These are phyloP conservation scores for Colletotrichum coccodes DNA, from an alignment of 2,329 filamentous ascomycete genomes.

Conservation along the genomic window DNA sequence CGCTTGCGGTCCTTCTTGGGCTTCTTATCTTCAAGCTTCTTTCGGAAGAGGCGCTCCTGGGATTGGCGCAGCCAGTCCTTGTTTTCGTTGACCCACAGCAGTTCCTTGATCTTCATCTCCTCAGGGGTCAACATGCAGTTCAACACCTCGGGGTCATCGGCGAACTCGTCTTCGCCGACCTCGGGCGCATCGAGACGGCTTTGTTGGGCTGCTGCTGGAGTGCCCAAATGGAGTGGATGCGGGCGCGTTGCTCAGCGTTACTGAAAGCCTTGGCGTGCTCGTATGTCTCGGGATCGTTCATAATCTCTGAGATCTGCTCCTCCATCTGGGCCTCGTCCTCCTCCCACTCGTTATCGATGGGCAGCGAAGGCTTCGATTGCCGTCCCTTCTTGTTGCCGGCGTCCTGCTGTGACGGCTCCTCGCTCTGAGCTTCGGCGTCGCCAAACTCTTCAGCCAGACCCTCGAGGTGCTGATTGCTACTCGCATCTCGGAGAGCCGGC, in stretches of 20 bases:
- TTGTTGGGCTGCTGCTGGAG: conserved; percentile 58
- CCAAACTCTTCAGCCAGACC: conserved; percentile 31
- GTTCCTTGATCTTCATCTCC: conserved; percentile 86
- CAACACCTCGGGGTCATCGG: conserved; percentile 86
- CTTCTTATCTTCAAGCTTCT: conserved; percentile 69
- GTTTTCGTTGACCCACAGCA: conserved; percentile 94
- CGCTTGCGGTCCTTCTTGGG: conserved; percentile 68
- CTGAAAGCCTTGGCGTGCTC: conserved; percentile 68
- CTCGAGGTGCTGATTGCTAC: conserved; percentile 28
- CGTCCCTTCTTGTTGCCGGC: neutral
- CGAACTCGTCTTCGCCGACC: conserved; percentile 85
- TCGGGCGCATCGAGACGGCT: conserved; percentile 68
- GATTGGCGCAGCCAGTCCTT: conserved; percentile 91
- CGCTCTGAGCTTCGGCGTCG: conserved; percentile 4
- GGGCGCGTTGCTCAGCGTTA: conserved; percentile 64
- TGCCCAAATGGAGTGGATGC: conserved; percentile 63
- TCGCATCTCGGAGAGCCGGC: conserved; percentile 23
- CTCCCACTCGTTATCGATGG: conserved; percentile 71
- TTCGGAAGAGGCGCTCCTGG: conserved; percentile 83
- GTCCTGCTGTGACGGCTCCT: conserved; percentile 5
- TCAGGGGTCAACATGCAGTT: conserved; percentile 79
- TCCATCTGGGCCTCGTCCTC: conserved; percentile 73
- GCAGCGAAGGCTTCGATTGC: conserved; percentile 54
- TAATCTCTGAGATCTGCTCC: conserved; percentile 75
- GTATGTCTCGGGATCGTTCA: conserved; percentile 69